These are phyloP conservation scores for Firmiana major DNA, from an alignment of 345 rosid species.

Conservation along the genomic window DNA sequence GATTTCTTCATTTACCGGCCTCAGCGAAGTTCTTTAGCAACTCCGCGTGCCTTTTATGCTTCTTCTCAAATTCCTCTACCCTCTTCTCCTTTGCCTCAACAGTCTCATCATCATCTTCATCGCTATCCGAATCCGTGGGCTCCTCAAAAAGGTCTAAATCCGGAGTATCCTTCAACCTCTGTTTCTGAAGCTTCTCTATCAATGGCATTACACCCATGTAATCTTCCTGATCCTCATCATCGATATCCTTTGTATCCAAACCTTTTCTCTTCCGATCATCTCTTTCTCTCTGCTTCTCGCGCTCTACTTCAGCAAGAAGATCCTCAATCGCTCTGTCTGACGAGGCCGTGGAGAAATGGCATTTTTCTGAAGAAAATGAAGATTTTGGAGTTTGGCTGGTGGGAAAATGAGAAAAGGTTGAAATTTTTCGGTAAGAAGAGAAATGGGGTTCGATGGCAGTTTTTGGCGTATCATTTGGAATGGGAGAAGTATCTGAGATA, in stretches of 20 bases:
- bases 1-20: conserved; percentile 36
- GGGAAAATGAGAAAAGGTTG: conserved; percentile 6
- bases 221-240: conserved; percentile 79
- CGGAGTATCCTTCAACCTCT: conserved; percentile 40
- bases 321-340: conserved; percentile 36
- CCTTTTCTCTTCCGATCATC: conserved; percentile 67
- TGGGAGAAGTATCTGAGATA: neutral
- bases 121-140: conserved; percentile 72
- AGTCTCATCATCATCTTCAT: conserved; percentile 58
- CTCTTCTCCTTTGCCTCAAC: conserved; percentile 32
- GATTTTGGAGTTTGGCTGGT: neutral
- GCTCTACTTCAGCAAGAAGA: conserved; percentile 57
- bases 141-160: conserved; percentile 46
- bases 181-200: conserved; percentile 71
- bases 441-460: conserved; percentile 19
- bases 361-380: conserved; percentile 26
- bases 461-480: neutral
- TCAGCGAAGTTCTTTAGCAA: conserved; percentile 50
- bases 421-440: conserved; percentile 19
- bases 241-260: conserved; percentile 68
- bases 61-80: conserved; percentile 42
- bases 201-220: conserved; percentile 69
- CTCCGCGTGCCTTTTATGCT: conserved; percentile 56
- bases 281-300: conserved; percentile 67
- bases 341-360: conserved; percentile 36